Conservation (phyloP, 1,284 basidiomycete species). For the Gymnopus androsaceus region DNA sequence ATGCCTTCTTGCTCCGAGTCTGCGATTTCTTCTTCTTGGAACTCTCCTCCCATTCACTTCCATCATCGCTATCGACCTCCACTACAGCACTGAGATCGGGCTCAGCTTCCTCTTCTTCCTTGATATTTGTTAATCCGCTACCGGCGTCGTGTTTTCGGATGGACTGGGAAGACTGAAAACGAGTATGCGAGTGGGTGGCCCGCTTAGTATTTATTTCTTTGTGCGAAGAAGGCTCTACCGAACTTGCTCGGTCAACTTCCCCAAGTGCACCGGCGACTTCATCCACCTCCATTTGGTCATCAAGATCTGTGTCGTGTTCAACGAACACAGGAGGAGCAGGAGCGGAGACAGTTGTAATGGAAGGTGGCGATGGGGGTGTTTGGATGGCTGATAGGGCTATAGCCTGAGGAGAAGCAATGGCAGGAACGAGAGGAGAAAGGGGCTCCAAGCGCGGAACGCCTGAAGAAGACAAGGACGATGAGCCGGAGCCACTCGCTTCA, state of each 20-base stretch:
- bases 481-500: background rate
- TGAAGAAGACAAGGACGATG: background rate
- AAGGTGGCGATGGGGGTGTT: background rate
- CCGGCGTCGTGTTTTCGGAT: no score
- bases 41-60: no score
- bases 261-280: constrained; percentile 10
- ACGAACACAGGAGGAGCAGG: background rate
- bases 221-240: background rate
- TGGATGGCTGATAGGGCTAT: background rate
- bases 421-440: background rate
- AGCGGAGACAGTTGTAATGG: background rate
- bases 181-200: no score
- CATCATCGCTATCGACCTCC: no score
- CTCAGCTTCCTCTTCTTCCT: no score
- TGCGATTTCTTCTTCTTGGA: no score
- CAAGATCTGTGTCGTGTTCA: background rate
- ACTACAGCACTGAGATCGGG: no score
- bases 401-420: background rate
- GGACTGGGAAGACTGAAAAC: no score
- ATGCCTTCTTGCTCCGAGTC: no score
- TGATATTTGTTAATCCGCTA: no score
- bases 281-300: constrained; percentile 8
- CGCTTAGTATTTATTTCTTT: no score
- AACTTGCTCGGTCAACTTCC: constrained; percentile 2
- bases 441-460: background rate